Conservation (phyloP, 306 rosid genomes). For the Ziziphus jujuba region DNA sequence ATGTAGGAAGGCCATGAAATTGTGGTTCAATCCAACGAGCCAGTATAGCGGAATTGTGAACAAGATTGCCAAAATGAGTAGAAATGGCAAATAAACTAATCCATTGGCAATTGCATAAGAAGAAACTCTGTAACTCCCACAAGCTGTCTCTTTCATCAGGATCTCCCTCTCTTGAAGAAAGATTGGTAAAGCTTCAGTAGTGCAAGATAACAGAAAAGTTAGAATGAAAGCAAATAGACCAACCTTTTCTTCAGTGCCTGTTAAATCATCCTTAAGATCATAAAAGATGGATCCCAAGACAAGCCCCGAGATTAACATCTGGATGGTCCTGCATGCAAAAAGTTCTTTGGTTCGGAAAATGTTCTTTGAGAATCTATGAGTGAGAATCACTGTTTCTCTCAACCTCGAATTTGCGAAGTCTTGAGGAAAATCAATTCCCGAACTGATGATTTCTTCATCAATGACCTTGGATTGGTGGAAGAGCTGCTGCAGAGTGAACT, state of each 20-base stretch:
- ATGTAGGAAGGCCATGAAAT: conserved; percentile 63
- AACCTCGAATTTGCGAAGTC: conserved; percentile 74
- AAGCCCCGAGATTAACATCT: conserved; percentile 80
- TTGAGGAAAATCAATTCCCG: conserved; percentile 37
- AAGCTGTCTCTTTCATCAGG: conserved; percentile 84
- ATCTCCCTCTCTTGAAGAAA: conserved; percentile 94
- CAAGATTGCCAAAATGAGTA: conserved; percentile 74
- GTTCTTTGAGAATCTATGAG: conserved; percentile 87
- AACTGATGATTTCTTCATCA: conserved; percentile 49
- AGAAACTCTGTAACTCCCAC: conserved; percentile 87
- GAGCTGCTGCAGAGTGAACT: conserved; percentile 77
- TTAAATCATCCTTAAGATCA: conserved; percentile 64
- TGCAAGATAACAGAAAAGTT: conserved; percentile 74
- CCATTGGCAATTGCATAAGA: conserved; percentile 92
- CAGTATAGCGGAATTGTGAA: conserved; percentile 76
- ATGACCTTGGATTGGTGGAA: conserved; percentile 78
- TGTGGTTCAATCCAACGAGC: conserved; percentile 80
- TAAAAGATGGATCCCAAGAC: conserved; percentile 84
- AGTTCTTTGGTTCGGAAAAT: conserved; percentile 86
- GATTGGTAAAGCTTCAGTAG: conserved; percentile 86
- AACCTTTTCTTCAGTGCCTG: conserved; percentile 71
- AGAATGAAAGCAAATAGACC: conserved; percentile 91
- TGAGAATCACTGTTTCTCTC: conserved; percentile 72
- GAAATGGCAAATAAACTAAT: conserved; percentile 84
- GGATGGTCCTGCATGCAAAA: conserved; percentile 81